Conservation (phyloP, 2,329 filamentous ascomycete species). For the Fusarium sp. region DNA sequence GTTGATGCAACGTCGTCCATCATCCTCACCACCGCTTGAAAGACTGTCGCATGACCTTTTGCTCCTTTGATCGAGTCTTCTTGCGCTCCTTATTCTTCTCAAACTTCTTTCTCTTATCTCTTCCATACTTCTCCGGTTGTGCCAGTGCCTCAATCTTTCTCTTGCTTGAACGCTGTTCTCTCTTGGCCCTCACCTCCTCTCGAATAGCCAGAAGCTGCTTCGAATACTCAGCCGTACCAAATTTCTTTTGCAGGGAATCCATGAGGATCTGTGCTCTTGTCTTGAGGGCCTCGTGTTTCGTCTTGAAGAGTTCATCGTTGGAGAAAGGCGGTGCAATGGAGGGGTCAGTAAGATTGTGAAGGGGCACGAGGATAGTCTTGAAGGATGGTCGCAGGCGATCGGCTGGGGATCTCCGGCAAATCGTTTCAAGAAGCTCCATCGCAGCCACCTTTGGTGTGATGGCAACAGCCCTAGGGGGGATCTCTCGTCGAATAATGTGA, state of each 20-base stretch:
- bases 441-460: constrained; percentile 80
- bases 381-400: constrained; percentile 70
- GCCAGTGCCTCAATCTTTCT: constrained; percentile 87
- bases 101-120: constrained; percentile 83
- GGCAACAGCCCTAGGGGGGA: constrained; percentile 67
- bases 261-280: constrained; percentile 79
- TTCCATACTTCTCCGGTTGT: constrained; percentile 80
- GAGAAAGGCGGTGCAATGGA: constrained; percentile 77
- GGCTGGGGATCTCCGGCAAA: constrained; percentile 69
- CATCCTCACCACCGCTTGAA: constrained; percentile 62
- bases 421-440: constrained; percentile 76
- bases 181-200: constrained; percentile 73
- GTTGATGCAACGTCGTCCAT: constrained; percentile 30
- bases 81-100: constrained; percentile 85
- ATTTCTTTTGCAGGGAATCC: constrained; percentile 82
- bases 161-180: constrained; percentile 82
- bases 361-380: constrained; percentile 64
- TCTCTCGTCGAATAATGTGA: constrained; percentile 80
- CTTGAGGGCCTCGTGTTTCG: constrained; percentile 75
- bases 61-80: constrained; percentile 80
- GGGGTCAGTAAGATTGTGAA: constrained; percentile 86
- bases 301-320: constrained; percentile 74
- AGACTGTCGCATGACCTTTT: constrained; percentile 75
- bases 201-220: constrained; percentile 76
- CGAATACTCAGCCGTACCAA: constrained; percentile 85